phyloP scores from a whole-genome alignment of 805 yeast species.

The Pichia insulana region DNA sequence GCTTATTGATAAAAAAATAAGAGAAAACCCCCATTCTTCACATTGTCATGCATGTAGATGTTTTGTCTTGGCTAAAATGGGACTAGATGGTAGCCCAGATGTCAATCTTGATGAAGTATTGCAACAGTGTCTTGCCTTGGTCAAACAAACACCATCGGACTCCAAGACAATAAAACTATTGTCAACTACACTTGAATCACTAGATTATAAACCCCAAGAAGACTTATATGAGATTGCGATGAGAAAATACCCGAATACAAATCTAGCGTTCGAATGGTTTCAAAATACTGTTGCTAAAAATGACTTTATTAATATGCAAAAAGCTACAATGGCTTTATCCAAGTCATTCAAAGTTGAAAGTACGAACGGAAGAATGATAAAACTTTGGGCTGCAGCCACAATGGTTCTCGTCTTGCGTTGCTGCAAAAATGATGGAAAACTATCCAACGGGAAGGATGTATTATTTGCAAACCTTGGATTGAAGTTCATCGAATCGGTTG shows the following conservation, averaged over 20 bases:
- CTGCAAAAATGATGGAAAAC: conserved; percentile 23
- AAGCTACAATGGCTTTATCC: conserved; percentile 39
- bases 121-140: conserved; percentile 24
- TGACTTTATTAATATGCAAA: conserved; percentile 46
- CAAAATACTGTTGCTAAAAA: conserved; percentile 37
- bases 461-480: conserved; percentile 55
- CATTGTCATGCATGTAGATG: conserved; percentile 42
- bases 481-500: conserved; percentile 38
- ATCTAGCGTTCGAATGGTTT: conserved; percentile 49
- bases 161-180: conserved; percentile 42
- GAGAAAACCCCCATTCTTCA: conserved; percentile 48
- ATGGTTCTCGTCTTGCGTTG: conserved; percentile 33
- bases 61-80: conserved; percentile 29
- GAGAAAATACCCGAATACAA: conserved; percentile 45
- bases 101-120: conserved; percentile 23
- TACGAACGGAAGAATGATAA: conserved; percentile 28
- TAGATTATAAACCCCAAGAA: conserved; percentile 31
- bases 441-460: conserved; percentile 36
- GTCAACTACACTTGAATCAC: conserved; percentile 34
- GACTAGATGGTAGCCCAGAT: conserved; percentile 7
- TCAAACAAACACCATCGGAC: conserved; percentile 42
- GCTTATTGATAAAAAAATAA: conserved; percentile 38
- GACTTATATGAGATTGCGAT: conserved; percentile 50
- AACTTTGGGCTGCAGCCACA: conserved; percentile 50
- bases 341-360: conserved; percentile 14